Conservation (phyloP, 371 early-diverging fungal species). For the Funneliformis caledonium region DNA sequence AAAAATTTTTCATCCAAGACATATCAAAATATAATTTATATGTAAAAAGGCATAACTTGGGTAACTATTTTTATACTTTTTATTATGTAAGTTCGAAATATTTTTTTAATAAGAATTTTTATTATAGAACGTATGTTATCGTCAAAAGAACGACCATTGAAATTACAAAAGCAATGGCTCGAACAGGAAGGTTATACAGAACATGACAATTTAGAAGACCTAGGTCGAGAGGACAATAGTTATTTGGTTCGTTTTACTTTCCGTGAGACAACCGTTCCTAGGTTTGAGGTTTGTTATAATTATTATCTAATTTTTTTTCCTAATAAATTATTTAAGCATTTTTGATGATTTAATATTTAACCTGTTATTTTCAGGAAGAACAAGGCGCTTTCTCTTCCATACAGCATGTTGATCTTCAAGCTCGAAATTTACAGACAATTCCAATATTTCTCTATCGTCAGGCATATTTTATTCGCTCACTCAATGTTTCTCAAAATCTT, state of each 20-base stretch:
- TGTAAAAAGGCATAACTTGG: conserved; percentile 61
- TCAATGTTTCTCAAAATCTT: conserved; percentile 77
- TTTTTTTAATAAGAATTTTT: background rate
- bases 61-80: conserved; percentile 46
- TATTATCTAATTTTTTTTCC: background rate
- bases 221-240: conserved; percentile 85
- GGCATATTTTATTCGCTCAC: conserved; percentile 65
- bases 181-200: conserved; percentile 81
- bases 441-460: conserved; percentile 74
- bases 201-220: conserved; percentile 75
- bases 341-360: background rate
- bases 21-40: conserved; percentile 73
- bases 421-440: conserved; percentile 68
- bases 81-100: background rate
- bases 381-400: conserved; percentile 43
- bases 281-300: conserved; percentile 44
- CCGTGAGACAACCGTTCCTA: conserved; percentile 64
- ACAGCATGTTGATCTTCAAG: conserved; percentile 65
- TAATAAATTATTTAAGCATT: background rate
- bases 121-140: conserved; percentile 64
- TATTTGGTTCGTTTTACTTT: conserved; percentile 81
- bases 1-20: conserved; percentile 79
- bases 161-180: conserved; percentile 68
- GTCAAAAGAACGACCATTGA: conserved; percentile 71
- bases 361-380: conserved; percentile 45